These are phyloP conservation scores for Pisolithus thermaeus DNA, from an alignment of 1,284 basidiomycete species.

Conservation along the genomic window DNA sequence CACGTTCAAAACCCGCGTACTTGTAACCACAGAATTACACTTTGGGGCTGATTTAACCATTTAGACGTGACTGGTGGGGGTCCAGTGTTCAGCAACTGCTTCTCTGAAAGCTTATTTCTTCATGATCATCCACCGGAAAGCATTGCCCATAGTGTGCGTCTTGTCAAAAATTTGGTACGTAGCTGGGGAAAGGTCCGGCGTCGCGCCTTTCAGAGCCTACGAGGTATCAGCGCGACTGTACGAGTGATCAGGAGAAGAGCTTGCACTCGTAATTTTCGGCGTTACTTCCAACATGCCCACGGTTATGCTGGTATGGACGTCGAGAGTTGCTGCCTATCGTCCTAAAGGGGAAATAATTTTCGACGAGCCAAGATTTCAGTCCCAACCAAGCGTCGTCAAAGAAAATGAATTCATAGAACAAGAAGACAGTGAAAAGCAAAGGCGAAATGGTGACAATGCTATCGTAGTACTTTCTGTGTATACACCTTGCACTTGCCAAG, in stretches of 20 bases:
- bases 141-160: constrained; percentile 93
- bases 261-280: constrained; percentile 53
- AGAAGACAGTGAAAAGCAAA: constrained; percentile 1
- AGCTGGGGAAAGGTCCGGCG: constrained; percentile 80
- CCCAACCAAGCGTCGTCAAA: background rate
- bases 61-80: too few species aligned
- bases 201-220: constrained; percentile 72
- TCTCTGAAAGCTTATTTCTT: constrained; percentile 87
- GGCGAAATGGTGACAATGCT: background rate
- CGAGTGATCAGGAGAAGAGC: constrained; percentile 14
- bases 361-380: too few species aligned
- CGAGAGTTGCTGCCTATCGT: background rate
- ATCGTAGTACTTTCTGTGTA: too few species aligned
- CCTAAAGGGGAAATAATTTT: background rate
- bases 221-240: constrained; percentile 4
- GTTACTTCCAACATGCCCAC: constrained; percentile 45
- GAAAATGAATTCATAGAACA: background rate
- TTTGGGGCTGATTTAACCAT: too few species aligned
- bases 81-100: too few species aligned
- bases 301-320: constrained; percentile 13
- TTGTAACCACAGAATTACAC: too few species aligned
- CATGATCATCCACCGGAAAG: constrained; percentile 97
- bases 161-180: constrained; percentile 93
- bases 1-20: too few species aligned
- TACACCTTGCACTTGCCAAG: too few species aligned